Evolutionary conservation across 345 rosid species (phyloP), one percentile per base, ranked within the genome.

Genomic region (Syzygium grande): DNA sequence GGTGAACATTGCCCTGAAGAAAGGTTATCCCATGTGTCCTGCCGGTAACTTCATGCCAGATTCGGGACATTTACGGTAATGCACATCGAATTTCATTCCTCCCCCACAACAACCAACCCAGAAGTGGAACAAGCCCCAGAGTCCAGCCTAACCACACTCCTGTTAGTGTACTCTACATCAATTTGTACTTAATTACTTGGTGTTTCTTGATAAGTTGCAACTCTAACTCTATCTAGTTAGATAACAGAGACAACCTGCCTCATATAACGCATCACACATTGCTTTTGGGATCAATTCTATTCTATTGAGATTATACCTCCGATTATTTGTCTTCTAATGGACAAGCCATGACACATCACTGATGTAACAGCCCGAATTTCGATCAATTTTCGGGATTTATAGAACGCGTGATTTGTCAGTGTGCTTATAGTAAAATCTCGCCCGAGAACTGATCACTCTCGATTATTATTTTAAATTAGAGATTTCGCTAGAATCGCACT

Each of bases 21-120:
- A 84, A 5, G 94, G 93, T 10, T 91, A 68, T 9, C 92, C 92
- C 92, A 89, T 87, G 34, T 91, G 89, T 22, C 93, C 92, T 2
- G 92, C 89, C 8, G 92, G 93, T 7, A 92, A 85, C 89, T 84
- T 90, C 56, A 86, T 9, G 8, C 89, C 86, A 22, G 84, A 52
- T 17, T 90, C 59, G 4, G 59, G 41, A 25, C 86, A 85, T 83
- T 85, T 49, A 23, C 4, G 91, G 94, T 4, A 25, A 5, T 4
- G 86, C 88, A 25, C 90, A 89, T 86, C 91, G 85, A 0, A 91
- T 15, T 79, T 93, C 93, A 59, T 92, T 92, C 95, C 93, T 92
- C 92, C 91, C 89, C 95, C 92, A 90, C 49, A 58, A 9, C 30
- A 90, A 5, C 51, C 88, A 54, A 12, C 86, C 92, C 51, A 91